Evolutionary conservation across 2,329 filamentous ascomycete genomes (phyloP), one percentile per base, ranked within the genome.

Genomic region (Colletotrichum horii): DNA sequence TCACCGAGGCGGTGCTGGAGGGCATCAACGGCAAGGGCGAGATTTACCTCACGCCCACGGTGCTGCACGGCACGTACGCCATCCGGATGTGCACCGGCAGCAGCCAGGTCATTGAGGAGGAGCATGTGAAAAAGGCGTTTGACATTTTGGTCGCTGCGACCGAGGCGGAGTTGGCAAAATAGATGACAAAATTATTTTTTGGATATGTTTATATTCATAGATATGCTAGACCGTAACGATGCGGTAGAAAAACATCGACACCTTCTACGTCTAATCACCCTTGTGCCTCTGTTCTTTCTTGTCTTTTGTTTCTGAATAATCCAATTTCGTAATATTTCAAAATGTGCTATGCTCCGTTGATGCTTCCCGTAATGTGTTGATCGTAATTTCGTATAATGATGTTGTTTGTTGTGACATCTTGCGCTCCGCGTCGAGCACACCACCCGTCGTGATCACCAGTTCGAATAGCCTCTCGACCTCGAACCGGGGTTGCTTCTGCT

Each of bases 11-110:
- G 71, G 91, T 98, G 15, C 96, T 95, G 80, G 94, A 97, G 80
- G 83, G 87, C 28, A 90, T 98, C 32, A 96, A 97, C 80, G 87
- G 88, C 4, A 87, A 90, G 9, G 95, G 95, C 2, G 92, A 95
- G 83, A 94, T 98, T 71, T 98, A 95, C 84, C 86, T 98, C 28
- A 98, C 96, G 0, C 93, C 92, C 56, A 94, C 93, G 2, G 90
- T 95, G 6, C 89, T 98, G 15, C 91, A 91, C 11, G 94, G 92
- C 1, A 88, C 92, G 24, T 95, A 95, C 83, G 93, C 94, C 3
- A 97, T 98, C 76, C 89, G 96, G 0, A 91, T 98, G 48, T 93
- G 96, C 26, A 95, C 94, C 72, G 93, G 91, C 1, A 83, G 82
- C n/a, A 94, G 94, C 79, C 87, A 90, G 28, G 87, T 91, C 55